Evolutionary conservation across 2,329 filamentous ascomycete species (phyloP), one percentile per base, ranked within the genome.

Genomic region (Calonectria crousiana): DNA sequence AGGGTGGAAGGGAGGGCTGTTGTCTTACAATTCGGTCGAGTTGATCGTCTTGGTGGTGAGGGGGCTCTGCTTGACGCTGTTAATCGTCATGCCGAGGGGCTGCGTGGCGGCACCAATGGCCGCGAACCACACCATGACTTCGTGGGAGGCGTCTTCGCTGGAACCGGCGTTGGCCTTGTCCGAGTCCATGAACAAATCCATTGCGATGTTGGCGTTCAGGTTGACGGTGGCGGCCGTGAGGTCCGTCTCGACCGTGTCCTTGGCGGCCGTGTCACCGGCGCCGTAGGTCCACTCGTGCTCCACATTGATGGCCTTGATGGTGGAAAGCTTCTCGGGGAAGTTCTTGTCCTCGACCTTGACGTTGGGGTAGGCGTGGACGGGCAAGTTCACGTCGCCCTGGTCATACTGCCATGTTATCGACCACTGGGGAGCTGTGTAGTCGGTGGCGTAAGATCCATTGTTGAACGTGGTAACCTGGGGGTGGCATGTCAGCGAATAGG

Each of bases 101-200:
- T 89, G 85, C 0, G 89, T 86, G 2, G 86, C 82, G 2, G 81
- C 20, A 3, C 89, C 89, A 60, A 87, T 87, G 5, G 83, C 82
- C 3, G 85, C 89, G 74, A 91, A 86, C 89, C 88, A 91, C 44
- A 91, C 85, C 89, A 91, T 91, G 82, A 91, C 84, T 83, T 91
- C 90, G 82, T 86, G 88, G 13, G 78, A 77, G 3, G 90, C 87
- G 6, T 84, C 83, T 1, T 80, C 80, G 52, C 85, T 87, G 80
- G 87, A 81, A 53, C 80, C 73, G 0, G 90, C 83, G 0, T 80
- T 85, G 0, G 75, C 78, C 69, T 85, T 79, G 79, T 89, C 85
- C 32, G 77, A 79, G 75, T 90, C 89, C 69, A 91, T 82, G 82
- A 91, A 92, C 86, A 91, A 89, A 83, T 92, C 90, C 74, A 92